Base-by-base conservation (phyloP, 441 rosid genomes). In the Aleurites moluccanus region DNA sequence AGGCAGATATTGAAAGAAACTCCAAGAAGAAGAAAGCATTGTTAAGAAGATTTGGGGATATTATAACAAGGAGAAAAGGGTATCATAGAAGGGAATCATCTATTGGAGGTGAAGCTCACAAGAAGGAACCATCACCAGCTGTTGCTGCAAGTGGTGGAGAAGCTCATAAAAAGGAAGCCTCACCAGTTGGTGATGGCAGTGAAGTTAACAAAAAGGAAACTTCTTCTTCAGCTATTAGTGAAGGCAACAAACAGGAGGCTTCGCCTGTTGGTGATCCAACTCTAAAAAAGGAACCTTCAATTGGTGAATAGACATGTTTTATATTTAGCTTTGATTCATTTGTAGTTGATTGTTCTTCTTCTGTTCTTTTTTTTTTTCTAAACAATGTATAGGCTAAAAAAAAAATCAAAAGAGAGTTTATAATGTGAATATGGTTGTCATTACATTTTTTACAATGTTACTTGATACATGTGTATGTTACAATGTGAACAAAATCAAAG, bases 11-110 rank as follows among this genome's bases (percentile, higher is more conserved):
- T 44, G 97, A 88, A 18, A 78, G 80, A 50, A 78, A 77, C 65
- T 74, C 88, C 10, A 89, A 88, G 65, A 95, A 86, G 80, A 91
- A 91, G 89, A 90, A 80, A 59, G 92, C 97, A 9, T 74, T 93
- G 79, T 77, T 91, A 0, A 75, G 89, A 64, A 91, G 96, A 74
- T 89, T 95, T 74, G 88, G 97, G 5, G 93, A 90, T 60, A 86
- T 95, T 9, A 77, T 91, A 2, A 76, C 83, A 20, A 77, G 86
- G 73, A 87, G 88, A 80, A 87, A 55, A 79, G 84, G 57, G 77
- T 78, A 38, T 52, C 83, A 83, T 53, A 79, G 84, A 79, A 85
- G 85, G 72, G 92, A 88, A 53, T 73, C 80, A 42, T 68, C 82
- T 30, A 21, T 61, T n/a, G 79, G 79, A 25, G 70, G 70, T 11